Evolutionary conservation across 768 basidiomycete species (phyloP).

Genomic region (Heimioporus sp.): DNA sequence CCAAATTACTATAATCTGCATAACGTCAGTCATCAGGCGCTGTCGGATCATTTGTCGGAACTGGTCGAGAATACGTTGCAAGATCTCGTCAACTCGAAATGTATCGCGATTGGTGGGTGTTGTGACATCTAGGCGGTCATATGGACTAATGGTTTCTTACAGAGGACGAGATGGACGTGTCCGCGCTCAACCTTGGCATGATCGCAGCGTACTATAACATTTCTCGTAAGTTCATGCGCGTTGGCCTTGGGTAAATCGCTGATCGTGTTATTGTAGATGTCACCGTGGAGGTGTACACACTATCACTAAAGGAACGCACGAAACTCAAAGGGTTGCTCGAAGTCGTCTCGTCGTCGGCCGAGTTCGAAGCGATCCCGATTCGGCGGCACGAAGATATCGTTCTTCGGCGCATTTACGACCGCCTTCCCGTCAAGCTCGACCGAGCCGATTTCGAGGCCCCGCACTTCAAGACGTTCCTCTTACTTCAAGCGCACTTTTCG

Average conservation of each 20-base stretch:
- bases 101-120: conserved; percentile 77
- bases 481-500: conserved; percentile 96
- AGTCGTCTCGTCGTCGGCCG: conserved; percentile 94
- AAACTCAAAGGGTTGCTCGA: conserved; percentile 96
- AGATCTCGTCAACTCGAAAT: conserved; percentile 93
- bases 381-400: conserved; percentile 88
- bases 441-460: conserved; percentile 85
- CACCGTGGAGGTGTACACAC: conserved; percentile 94
- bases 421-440: conserved; percentile 93
- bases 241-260: not conserved
- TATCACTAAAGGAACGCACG: conserved; percentile 93
- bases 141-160: not conserved
- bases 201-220: conserved; percentile 97
- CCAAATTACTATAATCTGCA: conserved; percentile 94
- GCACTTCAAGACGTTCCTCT: conserved; percentile 97
- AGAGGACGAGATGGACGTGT: conserved; percentile 92
- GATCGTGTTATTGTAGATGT: conserved; percentile 59
- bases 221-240: conserved; percentile 56
- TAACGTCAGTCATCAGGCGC: conserved; percentile 92
- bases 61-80: conserved; percentile 90
- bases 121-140: too few relatives aligned
- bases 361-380: conserved; percentile 94
- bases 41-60: conserved; percentile 95
- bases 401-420: conserved; percentile 89
- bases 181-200: conserved; percentile 94